Conservation (phyloP, 345 rosid species). For the Linum usitatissimum region DNA sequence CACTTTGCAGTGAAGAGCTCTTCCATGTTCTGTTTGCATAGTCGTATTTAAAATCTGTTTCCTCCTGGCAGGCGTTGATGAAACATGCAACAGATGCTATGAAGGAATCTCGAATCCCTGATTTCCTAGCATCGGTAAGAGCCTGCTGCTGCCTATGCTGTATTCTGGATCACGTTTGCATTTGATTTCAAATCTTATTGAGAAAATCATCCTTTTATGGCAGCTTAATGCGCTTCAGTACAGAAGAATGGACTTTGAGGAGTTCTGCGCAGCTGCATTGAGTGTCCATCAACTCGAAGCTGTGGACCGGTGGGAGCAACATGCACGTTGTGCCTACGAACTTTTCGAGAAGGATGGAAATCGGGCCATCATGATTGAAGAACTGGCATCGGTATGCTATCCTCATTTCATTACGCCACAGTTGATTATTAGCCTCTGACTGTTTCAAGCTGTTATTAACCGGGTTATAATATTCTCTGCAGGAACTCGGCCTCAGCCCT, state of each 20-base stretch:
- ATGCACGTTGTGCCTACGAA: slow-evolving; percentile 59
- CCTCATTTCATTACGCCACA: not conserved
- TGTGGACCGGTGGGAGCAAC: slow-evolving; percentile 70
- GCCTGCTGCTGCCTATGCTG: not conserved
- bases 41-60: not conserved
- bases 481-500: slow-evolving; percentile 78
- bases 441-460: not conserved
- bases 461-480: slow-evolving; percentile 7
- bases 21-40: not conserved
- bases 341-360: slow-evolving; percentile 84
- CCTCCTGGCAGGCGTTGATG: slow-evolving; percentile 57
- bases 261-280: slow-evolving; percentile 88
- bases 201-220: not conserved
- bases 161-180: not conserved
- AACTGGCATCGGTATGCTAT: slow-evolving; percentile 53
- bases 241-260: slow-evolving; percentile 65
- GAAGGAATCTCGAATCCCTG: slow-evolving; percentile 85
- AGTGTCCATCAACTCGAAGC: slow-evolving; percentile 84
- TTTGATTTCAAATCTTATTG: not conserved
- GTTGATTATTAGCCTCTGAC: not conserved
- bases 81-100: slow-evolving; percentile 81
- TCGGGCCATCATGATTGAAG: slow-evolving; percentile 59
- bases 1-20: not conserved
- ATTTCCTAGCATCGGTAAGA: slow-evolving; percentile 67
- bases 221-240: slow-evolving; percentile 73